phyloP scores from a whole-genome alignment of 2,329 filamentous ascomycete genomes.

The Aspergillus sp. region DNA sequence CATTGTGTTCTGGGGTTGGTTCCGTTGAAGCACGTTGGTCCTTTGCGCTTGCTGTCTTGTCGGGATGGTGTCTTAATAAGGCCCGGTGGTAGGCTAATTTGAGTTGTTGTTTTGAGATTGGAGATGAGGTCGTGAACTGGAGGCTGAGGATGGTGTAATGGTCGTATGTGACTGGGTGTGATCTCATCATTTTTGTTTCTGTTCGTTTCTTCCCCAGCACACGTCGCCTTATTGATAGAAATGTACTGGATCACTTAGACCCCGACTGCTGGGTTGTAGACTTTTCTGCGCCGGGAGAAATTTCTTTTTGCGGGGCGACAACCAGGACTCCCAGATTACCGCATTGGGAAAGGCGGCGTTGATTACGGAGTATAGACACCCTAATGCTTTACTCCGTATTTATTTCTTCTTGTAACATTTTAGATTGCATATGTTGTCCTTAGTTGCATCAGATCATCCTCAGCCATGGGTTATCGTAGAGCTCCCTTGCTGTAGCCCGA shows the following conservation, averaged over 20 bases:
- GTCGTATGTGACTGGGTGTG: constrained; percentile 10
- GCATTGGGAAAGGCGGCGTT: background rate
- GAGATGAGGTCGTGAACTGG: constrained; percentile 17
- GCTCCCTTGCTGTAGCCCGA: too few relatives aligned
- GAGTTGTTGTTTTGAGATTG: constrained; percentile 36
- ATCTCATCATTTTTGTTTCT: constrained; percentile 12
- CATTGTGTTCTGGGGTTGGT: background rate
- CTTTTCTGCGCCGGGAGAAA: background rate
- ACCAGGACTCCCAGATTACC: background rate
- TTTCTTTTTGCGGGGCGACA: background rate
- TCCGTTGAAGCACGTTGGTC: background rate
- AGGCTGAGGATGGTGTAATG: constrained; percentile 37
- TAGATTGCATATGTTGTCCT: too few relatives aligned
- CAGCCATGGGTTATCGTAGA: too few relatives aligned
- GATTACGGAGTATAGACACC: background rate
- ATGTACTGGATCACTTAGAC: too few relatives aligned
- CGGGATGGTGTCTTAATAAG: constrained; percentile 51
- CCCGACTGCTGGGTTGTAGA: background rate
- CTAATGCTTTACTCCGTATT: too few relatives aligned
- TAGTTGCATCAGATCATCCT: too few relatives aligned
- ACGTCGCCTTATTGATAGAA: too few relatives aligned
- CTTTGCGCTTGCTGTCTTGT: constrained; percentile 36
- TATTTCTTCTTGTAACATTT: too few relatives aligned
- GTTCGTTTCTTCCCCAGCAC: background rate
- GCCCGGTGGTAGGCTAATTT: constrained; percentile 51